Base-by-base conservation (phyloP, 768 basidiomycete species). In the Kwoniella bestiolae region DNA sequence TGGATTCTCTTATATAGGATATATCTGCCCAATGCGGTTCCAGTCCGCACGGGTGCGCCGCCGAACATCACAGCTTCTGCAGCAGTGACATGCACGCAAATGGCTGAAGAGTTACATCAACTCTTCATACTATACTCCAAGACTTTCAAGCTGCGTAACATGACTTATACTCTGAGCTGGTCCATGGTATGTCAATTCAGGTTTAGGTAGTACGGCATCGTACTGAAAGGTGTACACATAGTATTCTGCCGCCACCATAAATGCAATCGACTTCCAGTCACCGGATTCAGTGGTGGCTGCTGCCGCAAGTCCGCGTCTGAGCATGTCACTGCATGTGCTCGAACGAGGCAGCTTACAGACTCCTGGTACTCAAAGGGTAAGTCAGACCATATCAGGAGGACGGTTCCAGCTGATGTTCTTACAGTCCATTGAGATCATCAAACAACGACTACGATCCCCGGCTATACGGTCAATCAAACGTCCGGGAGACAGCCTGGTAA, bases 351-450 rank as follows among this genome's bases (percentile, higher is more conserved):
- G 65, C 25, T 11, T 63, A 35, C 56, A 58, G 49, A 70, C 58
- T 41, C 69, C 69, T 5, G 69, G 69, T 7, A 70, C 56, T 8
- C 23, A 51, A 32, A 47, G 69, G 44, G 69, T 70, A 34, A 58
- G 69, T 59, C 45, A 26, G 6, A 35, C 5, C 16, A n/a, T n/a
- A n/a, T n/a, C n/a, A n/a, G n/a, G n/a, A n/a, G n/a, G n/a, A n/a
- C n/a, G n/a, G n/a, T n/a, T n/a, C n/a, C n/a, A n/a, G n/a, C 45
- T 26, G 38, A 25, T 9, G 32, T 9, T 25, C 23, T 11, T 21
- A n/a, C 66, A 70, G 69, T 70, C 69, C 16, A 52, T 70, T 41
- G 65, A 70, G 34, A 59, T 66, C 35, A 67, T 70, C 65, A 70
- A 70, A 44, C 60, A 66, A 23, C 65, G 69, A 7, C 49, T 70